Evolutionary conservation across 1,139 yeast genomes (phyloP), one percentile per base, ranked within the genome.

Genomic region (Hyphopichia fennica): DNA sequence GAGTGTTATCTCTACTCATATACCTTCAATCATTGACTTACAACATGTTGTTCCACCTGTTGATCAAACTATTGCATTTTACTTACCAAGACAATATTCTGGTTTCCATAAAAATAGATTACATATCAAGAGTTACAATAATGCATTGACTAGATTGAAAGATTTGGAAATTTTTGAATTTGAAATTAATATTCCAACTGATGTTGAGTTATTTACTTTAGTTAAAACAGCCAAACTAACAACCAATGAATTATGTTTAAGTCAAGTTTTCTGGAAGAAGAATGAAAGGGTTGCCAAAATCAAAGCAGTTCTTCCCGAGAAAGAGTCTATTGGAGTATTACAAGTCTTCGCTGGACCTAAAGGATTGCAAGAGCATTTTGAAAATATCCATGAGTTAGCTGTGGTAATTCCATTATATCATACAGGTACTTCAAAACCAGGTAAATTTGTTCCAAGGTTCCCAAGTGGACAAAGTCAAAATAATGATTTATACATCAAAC

Each of bases 31-130:
- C 42, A 81, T 81, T 40, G 84, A 80, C 45, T 84, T 87, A 48
- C 98, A 93, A 61, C 96, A 87, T 64, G 81, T 91, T 14, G 77
- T 81, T 27, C 97, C 97, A 9, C 88, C 95, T 3, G 67, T 93
- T 45, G 90, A 87, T 48, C 86, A 87, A 37, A 77, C 81, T 48
- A 81, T 86, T 33, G 93, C 95, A 15, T 75, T 89, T 48, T 81
- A 90, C 39, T 68, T 91, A 40, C 99, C 98, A 0, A 75, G 95
- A 36, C 81, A 87, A 14, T 88, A 89, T 56, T 93, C 96, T 1
- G 87, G 91, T 1, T 89, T 85, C 51, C 80, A 85, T 62, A 72
- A 69, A 34, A 78, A 81, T 52, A 70, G 72, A 2, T 60, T 91
- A 34, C 71, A 71, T 44, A 74, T 90, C 45, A 68, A 79, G 48